phyloP scores from a whole-genome alignment of 345 rosid species.

The Balakata baccata region DNA sequence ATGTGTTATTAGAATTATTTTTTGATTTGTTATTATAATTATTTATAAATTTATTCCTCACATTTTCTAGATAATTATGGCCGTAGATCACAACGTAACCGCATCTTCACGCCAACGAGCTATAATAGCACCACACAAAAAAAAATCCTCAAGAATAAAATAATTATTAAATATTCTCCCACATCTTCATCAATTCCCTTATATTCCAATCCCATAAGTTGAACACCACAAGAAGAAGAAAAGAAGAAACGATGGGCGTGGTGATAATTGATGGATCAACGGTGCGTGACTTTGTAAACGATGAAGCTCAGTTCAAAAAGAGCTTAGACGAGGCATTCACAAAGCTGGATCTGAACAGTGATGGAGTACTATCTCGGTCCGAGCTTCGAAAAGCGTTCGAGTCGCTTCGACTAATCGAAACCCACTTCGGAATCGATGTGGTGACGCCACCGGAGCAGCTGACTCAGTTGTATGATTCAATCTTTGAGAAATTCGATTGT shows the following conservation, averaged over 20 bases:
- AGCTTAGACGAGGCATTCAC: constrained; percentile 45
- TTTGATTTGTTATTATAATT: no score
- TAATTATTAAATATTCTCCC: no score
- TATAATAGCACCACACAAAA: no score
- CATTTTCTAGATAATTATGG: no score
- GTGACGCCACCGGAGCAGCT: constrained; percentile 49
- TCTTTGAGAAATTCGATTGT: constrained; percentile 60
- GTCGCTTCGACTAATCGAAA: constrained; percentile 52
- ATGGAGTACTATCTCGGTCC: constrained; percentile 61
- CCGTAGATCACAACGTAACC: no score
- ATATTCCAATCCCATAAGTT: neutral
- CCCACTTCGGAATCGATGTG: constrained; percentile 64
- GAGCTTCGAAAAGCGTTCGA: constrained; percentile 72
- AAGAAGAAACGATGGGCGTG: constrained; percentile 46
- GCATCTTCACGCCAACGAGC: no score
- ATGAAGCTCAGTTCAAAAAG: constrained; percentile 53
- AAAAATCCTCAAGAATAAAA: no score
- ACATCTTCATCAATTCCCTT: no score
- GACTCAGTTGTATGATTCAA: constrained; percentile 53
- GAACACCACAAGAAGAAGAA: neutral
- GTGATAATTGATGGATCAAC: constrained; percentile 74
- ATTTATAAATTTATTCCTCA: no score
- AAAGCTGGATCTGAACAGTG: constrained; percentile 51
- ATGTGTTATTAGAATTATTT: no score
- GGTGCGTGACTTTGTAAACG: constrained; percentile 47